Base-by-base conservation (phyloP, 306 rosid genomes). In the Trifolium dubium region DNA sequence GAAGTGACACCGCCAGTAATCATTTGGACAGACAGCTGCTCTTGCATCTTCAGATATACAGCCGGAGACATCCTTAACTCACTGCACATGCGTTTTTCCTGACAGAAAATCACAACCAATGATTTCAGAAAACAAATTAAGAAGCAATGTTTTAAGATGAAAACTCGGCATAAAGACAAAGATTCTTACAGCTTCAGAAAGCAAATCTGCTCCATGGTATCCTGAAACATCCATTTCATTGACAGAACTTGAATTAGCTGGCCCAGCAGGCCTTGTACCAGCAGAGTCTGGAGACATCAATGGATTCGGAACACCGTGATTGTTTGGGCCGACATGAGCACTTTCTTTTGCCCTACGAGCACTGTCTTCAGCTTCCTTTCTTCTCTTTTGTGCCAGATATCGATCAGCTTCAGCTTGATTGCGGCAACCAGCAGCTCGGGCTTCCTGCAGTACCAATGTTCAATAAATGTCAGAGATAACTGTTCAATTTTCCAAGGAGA, bases 171-270 rank as follows among this genome's bases (percentile, higher is more conserved):
- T 23, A 53, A 59, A 64, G 56, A 66, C 66, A 37, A 35, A 72
- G n/a, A 60, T 6, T 81, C 96, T 91, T 83, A 94, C 98, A 69
- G 92, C 79, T 81, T 88, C 96, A 53, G 96, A 89, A 71, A 94
- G 96, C 64, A 91, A 71, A 83, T 91, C 97, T 14, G 88, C 86
- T 19, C 93, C 96, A 78, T 83, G 80, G 79, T 84, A 81, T 80
- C 96, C 91, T 34, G 83, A 53, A 9, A 71, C 69, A 80, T 85
- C 98, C 70, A 86, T 78, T 59, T 86, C 90, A 71, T 82, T 80
- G 71, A 75, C 77, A 60, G 94, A 85, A 82, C 84, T 86, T 13
- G 93, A 81, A 67, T 84, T 59, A 51, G 85, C 92, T 69, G 85
- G 92, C 34, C 81, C 89, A 7, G 85, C 83, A 35, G 92, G 87